Conservation (phyloP, 2,329 filamentous ascomycete genomes). For the Alternaria arbusti region DNA sequence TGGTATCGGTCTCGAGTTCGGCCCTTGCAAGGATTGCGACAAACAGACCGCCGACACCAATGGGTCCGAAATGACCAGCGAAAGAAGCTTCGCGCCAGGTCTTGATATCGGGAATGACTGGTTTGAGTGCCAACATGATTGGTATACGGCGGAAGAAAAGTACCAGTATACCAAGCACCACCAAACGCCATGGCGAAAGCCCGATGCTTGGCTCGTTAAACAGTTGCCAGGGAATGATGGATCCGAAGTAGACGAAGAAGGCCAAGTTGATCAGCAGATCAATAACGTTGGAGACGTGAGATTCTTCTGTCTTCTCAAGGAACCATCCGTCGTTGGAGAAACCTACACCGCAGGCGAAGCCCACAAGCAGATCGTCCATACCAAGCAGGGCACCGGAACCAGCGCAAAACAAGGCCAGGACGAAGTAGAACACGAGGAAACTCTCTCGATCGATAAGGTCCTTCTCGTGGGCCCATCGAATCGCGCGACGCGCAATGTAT, state of each 20-base stretch:
- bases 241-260: constrained; percentile 97
- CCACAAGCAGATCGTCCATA: constrained; percentile 90
- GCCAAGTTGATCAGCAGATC: constrained; percentile 95
- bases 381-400: constrained; percentile 91
- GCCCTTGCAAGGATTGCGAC: constrained; percentile 90
- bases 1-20: constrained; percentile 79
- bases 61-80: constrained; percentile 95
- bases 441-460: constrained; percentile 94
- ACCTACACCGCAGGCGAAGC: constrained; percentile 94
- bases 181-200: constrained; percentile 83
- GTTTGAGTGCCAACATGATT: constrained; percentile 90
- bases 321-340: constrained; percentile 99
- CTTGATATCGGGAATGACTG: constrained; percentile 93
- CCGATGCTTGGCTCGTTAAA: constrained; percentile 78
- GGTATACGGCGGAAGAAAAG: constrained; percentile 96
- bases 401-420: constrained; percentile 92
- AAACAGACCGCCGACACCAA: constrained; percentile 96
- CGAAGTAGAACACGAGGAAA: constrained; percentile 98
- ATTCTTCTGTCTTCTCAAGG: constrained; percentile 95
- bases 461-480: constrained; percentile 82
- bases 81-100: constrained; percentile 98
- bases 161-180: constrained; percentile 93
- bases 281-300: constrained; percentile 98
- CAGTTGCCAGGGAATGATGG: constrained; percentile 94
- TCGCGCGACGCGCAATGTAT: constrained; percentile 87